Percentiles rank a stretch among this genome's conserved stretches.
Evolutionary conservation across 2,329 filamentous ascomycete genomes (phyloP).

Genomic region (Trichoderma simmonsii): DNA sequence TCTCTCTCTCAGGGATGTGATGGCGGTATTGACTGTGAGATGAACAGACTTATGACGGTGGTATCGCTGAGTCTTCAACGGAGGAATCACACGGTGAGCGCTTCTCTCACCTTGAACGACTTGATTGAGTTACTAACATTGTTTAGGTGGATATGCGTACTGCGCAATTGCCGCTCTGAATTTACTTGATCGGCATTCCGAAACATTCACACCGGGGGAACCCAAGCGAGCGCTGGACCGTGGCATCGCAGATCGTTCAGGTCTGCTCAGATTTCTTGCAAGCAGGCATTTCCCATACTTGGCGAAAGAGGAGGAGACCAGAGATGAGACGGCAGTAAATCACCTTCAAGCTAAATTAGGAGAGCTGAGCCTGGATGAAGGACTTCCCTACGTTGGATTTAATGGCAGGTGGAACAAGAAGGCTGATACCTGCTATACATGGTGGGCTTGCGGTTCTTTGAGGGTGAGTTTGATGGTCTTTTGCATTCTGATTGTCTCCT

Average conservation of each 20-base stretch:
- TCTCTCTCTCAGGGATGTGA: not conserved
- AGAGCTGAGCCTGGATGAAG: constrained; percentile 32
- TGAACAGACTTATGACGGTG: constrained; percentile 76
- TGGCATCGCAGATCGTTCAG: constrained; percentile 33
- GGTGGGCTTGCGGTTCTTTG: constrained; percentile 76
- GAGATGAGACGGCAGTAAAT: constrained; percentile 34
- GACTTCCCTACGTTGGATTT: constrained; percentile 63
- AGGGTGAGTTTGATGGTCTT: constrained; percentile 31
- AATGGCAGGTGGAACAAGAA: constrained; percentile 90
- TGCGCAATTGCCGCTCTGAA: constrained; percentile 77
- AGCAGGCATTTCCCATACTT: constrained; percentile 62
- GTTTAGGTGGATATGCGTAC: constrained; percentile 82
- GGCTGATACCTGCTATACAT: constrained; percentile 93
- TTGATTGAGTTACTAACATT: not conserved
- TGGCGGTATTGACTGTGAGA: not conserved
- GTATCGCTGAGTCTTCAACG: constrained; percentile 72
- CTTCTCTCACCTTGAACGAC: not conserved
- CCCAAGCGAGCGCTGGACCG: constrained; percentile 32
- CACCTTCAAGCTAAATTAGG: constrained; percentile 36
- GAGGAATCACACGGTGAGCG: constrained; percentile 77
- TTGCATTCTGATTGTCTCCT: not conserved
- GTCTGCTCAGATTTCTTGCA: constrained; percentile 55
- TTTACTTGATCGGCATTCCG: constrained; percentile 64
- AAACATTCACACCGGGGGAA: not conserved
- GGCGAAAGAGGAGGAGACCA: constrained; percentile 45